Evolutionary conservation across 31 red algal species (phyloP).

Genomic region (Asparagopsis taxiformis): DNA sequence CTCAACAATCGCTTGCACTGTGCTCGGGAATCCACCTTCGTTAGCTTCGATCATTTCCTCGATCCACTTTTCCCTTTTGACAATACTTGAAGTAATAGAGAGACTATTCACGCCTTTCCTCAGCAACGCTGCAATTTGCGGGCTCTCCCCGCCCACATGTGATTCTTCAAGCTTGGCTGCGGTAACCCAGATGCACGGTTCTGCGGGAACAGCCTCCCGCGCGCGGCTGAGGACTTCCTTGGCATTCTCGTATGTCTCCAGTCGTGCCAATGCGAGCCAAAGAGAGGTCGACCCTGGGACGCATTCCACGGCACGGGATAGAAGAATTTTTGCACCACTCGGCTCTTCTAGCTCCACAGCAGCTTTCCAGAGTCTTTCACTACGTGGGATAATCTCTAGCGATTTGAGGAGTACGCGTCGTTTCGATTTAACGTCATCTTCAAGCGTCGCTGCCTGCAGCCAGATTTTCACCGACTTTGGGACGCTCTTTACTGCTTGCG

Average conservation of each 20-base stretch:
- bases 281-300: constrained; percentile 54
- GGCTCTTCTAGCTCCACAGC: constrained; percentile 71
- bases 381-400: constrained; percentile 71
- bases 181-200: constrained; percentile 64
- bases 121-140: constrained; percentile 33
- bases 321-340: constrained; percentile 35
- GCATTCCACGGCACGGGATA: constrained; percentile 71
- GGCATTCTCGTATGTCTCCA: constrained; percentile 65
- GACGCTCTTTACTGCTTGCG: constrained; percentile 60
- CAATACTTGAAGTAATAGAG: constrained; percentile 3
- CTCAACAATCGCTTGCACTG: constrained; percentile 36
- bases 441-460: constrained; percentile 67
- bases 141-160: constrained; percentile 16
- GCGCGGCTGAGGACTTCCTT: constrained; percentile 57
- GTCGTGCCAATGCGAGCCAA: constrained; percentile 78
- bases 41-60: constrained; percentile 38
- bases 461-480: constrained; percentile 77
- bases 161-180: constrained; percentile 79
- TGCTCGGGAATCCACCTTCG: constrained; percentile 37
- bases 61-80: constrained; percentile 51
- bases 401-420: constrained; percentile 63
- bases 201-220: constrained; percentile 26
- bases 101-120: constrained; percentile 24
- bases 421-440: constrained; percentile 32
- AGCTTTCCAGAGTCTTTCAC: constrained; percentile 63